Evolutionary conservation across 306 rosid species (phyloP).

Genomic region (Malus sieversii): DNA sequence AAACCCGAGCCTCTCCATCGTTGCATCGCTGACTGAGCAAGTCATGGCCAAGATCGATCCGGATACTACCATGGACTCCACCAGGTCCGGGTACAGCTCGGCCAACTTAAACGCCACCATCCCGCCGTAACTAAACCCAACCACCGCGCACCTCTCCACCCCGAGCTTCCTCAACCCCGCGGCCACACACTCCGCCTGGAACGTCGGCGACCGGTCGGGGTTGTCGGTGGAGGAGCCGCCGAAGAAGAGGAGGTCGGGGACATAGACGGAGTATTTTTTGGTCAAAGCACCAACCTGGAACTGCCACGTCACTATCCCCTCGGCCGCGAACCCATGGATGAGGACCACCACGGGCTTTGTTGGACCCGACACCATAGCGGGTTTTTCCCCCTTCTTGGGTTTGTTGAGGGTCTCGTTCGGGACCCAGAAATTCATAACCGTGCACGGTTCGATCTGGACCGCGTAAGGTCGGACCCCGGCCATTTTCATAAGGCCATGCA

Average conservation of each 20-base stretch:
- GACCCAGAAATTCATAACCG: conserved; percentile 74
- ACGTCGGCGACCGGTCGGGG: conserved; percentile 38
- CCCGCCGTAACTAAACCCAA: conserved; percentile 85
- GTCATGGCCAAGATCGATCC: conserved; percentile 47
- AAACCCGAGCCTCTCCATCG: conserved; percentile 36
- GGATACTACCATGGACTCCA: conserved; percentile 36
- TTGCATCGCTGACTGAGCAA: conserved; percentile 19
- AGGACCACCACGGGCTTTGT: conserved; percentile 66
- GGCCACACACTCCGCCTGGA: conserved; percentile 78
- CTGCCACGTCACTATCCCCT: conserved; percentile 83
- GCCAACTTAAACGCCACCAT: conserved; percentile 74
- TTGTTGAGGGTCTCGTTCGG: conserved; percentile 49
- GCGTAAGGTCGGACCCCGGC: conserved; percentile 66
- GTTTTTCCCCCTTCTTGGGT: conserved; percentile 34
- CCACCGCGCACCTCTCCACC: conserved; percentile 56
- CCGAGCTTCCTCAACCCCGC: conserved; percentile 52
- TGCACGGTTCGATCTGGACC: conserved; percentile 72
- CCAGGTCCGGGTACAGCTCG: conserved; percentile 49
- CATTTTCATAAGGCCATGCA: conserved; percentile 72
- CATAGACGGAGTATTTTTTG: conserved; percentile 52
- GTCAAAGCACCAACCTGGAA: conserved; percentile 48
- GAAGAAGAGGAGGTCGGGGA: conserved; percentile 76
- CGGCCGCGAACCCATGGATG: conserved; percentile 73
- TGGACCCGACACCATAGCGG: conserved; percentile 23
- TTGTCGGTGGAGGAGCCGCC: conserved; percentile 61